Conservation (phyloP, 2,329 filamentous ascomycete genomes). For the Colletotrichum salicis region DNA sequence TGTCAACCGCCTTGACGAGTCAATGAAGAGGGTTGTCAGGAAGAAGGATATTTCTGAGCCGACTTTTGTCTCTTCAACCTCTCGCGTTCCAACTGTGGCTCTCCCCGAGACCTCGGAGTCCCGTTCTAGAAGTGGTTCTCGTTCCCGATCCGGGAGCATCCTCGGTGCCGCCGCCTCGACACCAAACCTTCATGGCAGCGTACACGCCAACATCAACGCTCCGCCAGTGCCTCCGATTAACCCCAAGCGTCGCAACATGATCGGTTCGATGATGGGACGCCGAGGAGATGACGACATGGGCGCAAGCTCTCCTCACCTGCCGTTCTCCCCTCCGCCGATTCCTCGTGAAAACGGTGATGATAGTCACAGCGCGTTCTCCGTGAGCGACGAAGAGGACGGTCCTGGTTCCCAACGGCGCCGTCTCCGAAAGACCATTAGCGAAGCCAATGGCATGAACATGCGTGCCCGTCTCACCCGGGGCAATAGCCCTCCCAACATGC, state of each 20-base stretch:
- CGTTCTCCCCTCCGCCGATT: slow-evolving; percentile 37
- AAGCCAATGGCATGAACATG: slow-evolving; percentile 48
- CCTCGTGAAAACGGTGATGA: slow-evolving; percentile 28
- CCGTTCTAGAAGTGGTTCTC: slow-evolving; percentile 50
- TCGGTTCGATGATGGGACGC: slow-evolving; percentile 49
- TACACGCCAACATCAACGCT: slow-evolving; percentile 46
- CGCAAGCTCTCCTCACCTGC: slow-evolving; percentile 45
- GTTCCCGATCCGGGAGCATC: slow-evolving; percentile 50
- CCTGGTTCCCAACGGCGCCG: slow-evolving; percentile 48
- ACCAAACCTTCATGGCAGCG: slow-evolving; percentile 51
- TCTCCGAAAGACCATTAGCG: slow-evolving; percentile 56
- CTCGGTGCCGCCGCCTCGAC: slow-evolving; percentile 47
- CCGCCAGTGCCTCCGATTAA: slow-evolving; percentile 70
- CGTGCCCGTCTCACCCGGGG: slow-evolving; percentile 42
- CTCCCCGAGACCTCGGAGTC: slow-evolving; percentile 47
- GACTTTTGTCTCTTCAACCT: slow-evolving; percentile 57
- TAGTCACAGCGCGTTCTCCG: slow-evolving; percentile 41
- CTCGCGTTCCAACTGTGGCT: slow-evolving; percentile 55
- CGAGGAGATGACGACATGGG: slow-evolving; percentile 47
- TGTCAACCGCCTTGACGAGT: slow-evolving; percentile 49
- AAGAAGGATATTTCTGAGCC: slow-evolving; percentile 63
- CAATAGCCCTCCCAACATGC: slow-evolving; percentile 38
- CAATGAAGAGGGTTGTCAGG: slow-evolving; percentile 54
- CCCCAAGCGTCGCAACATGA: slow-evolving; percentile 61
- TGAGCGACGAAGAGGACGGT: slow-evolving; percentile 54